Percentiles rank a stretch among this genome's conserved stretches.
Evolutionary conservation across 164 flowering plant genomes (phyloP).

Genomic region (Cinnamomum micranthum): DNA sequence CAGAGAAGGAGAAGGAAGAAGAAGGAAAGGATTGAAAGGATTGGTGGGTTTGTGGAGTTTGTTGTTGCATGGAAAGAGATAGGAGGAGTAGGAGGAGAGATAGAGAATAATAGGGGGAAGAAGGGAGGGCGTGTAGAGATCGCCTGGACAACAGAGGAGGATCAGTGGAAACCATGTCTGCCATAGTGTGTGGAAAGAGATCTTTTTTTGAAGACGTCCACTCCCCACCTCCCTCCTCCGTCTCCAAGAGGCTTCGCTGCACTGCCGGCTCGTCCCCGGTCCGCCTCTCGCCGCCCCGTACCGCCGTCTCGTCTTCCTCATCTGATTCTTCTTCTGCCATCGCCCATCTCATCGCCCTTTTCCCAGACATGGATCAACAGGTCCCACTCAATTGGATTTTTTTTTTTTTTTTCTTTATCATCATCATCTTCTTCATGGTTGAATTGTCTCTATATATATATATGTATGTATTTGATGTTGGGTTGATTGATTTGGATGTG

Average conservation of each 20-base stretch:
- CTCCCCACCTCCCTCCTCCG: conserved; percentile 24
- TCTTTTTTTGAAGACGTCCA: conserved; percentile 41
- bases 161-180: conserved; percentile 42
- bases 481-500: background rate
- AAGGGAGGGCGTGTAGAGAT: conserved; percentile 6
- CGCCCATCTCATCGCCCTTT: conserved; percentile 14
- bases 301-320: background rate
- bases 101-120: background rate
- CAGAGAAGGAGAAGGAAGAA: background rate
- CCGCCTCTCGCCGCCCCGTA: conserved; percentile 1
- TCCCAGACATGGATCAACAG: conserved; percentile 25
- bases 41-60: background rate
- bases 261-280: conserved; percentile 11
- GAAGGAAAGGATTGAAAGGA: background rate
- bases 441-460: background rate
- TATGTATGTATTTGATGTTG: no score
- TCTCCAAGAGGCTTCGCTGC: conserved; percentile 39
- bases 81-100: background rate
- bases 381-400: background rate
- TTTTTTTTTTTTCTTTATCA: background rate
- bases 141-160: conserved; percentile 1
- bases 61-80: background rate
- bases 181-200: conserved; percentile 57
- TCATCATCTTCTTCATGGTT: background rate
- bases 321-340: conserved; percentile 1